These are phyloP conservation scores for Vaccinium corymbosum DNA, from an alignment of 148 eudicot genomes.

Conservation along the genomic window DNA sequence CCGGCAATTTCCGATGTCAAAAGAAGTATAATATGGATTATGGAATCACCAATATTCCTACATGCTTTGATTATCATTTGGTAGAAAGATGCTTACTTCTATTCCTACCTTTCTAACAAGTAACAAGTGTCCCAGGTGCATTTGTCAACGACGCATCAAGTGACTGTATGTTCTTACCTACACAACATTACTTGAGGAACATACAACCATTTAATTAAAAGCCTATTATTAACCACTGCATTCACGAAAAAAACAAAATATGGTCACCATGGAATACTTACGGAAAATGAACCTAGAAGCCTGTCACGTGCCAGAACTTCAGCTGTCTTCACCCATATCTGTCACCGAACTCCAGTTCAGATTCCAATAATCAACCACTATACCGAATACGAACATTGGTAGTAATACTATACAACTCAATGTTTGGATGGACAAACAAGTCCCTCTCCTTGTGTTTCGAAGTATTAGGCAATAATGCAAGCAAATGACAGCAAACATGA, in stretches of 20 bases:
- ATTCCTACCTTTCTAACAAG: neutral
- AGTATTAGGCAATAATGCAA: neutral
- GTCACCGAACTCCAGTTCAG: slow-evolving; percentile 20
- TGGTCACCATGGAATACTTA: slow-evolving; percentile 25
- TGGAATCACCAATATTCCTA: neutral
- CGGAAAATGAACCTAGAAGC: slow-evolving; percentile 86
- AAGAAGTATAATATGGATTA: neutral
- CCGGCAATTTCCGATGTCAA: neutral
- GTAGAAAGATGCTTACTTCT: neutral
- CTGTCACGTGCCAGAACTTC: slow-evolving; percentile 95
- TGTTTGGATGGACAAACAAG: neutral
- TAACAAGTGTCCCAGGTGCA: neutral
- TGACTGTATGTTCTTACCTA: neutral
- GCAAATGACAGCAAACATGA: neutral
- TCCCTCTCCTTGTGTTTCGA: neutral
- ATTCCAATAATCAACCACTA: neutral
- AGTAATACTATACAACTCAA: neutral
- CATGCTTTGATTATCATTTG: neutral
- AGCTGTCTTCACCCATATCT: slow-evolving; percentile 98
- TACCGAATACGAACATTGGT: neutral
- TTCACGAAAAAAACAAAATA: neutral
- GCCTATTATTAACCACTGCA: neutral
- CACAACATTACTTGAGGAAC: neutral
- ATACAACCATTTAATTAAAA: neutral
- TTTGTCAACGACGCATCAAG: neutral